Base-by-base conservation (phyloP, 495 filamentous ascomycete genomes). In the Penicillium salamii region DNA sequence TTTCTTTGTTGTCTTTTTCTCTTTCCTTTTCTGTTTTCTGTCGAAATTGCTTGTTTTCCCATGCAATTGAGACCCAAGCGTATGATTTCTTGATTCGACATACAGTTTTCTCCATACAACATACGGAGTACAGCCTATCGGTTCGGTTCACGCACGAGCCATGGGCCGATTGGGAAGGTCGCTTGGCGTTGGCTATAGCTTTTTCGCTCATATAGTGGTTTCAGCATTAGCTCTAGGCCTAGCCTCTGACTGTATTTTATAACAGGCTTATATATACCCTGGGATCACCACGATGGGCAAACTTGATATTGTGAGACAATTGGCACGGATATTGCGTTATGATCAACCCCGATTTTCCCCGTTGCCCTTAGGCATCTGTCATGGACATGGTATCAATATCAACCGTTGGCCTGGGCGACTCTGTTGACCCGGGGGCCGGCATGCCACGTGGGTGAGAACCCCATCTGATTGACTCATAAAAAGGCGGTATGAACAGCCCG, bases 401-500 rank as follows among this genome's bases (percentile, higher is more conserved):
- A 38, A 20, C 46, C 45, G 46, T 41, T 32, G 9, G 41, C 46
- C 23, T 7, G 14, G 24, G 14, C 19, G 8, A 46, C 29, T 8
- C 19, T 35, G 43, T 35, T 15, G 24, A 11, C 31, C 29, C 35
- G 26, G 33, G 42, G 15, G 38, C 46, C 36, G 50, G 39, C 33
- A 39, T 40, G 46, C 53, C 57, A 63, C 61, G 57, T 63, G 57
- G 57, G 57, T 13, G 32, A 18, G 26, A 34, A 18, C 3, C 28
- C 32, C 14, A 41, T 15, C 29, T 29, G 42, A 52, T 52, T 57
- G 43, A 63, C 39, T 18, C 21, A 7, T 24, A 48, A 56, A 59
- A 54, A 49, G 47, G 53, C 53, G 57, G 53, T 60, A 49, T 62
- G 36, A 12, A 28, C 18, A 26, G 24, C 15, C 31, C 38, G 31